phyloP scores from a whole-genome alignment of 208 protist genomes.

The Naegleria fowleri region DNA sequence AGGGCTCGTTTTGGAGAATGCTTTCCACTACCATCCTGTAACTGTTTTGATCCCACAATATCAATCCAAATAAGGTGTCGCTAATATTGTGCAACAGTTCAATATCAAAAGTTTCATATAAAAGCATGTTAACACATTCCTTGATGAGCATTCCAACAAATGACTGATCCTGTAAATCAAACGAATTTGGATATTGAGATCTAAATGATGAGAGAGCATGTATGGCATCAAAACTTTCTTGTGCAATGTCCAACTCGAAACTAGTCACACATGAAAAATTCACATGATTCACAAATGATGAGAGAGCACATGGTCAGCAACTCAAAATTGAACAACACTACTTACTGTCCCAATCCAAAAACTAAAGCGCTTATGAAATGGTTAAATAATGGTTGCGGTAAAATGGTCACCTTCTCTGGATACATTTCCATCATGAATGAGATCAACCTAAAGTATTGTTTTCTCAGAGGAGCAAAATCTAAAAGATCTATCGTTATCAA shows the following conservation, averaged over 20 bases:
- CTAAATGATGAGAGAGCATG: neutral
- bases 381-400: neutral
- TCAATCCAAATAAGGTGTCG: neutral
- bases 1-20: neutral
- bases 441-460: conserved; percentile 14
- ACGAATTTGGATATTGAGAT: neutral
- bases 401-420: neutral
- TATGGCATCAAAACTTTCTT: neutral
- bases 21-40: neutral
- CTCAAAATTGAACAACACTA: neutral
- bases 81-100: neutral
- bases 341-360: conserved; percentile 11
- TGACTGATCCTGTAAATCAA: neutral
- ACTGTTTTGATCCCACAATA: conserved; percentile 1
- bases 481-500: neutral
- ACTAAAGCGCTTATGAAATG: neutral
- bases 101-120: conserved; percentile 21
- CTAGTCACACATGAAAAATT: neutral
- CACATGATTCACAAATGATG: no score
- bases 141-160: neutral
- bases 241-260: neutral
- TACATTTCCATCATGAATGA: conserved; percentile 15
- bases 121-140: neutral
- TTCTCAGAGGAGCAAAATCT: neutral
- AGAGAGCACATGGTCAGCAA: no score